Evolutionary conservation across 768 basidiomycete species (phyloP).

Genomic region (Termitomyces sp.): DNA sequence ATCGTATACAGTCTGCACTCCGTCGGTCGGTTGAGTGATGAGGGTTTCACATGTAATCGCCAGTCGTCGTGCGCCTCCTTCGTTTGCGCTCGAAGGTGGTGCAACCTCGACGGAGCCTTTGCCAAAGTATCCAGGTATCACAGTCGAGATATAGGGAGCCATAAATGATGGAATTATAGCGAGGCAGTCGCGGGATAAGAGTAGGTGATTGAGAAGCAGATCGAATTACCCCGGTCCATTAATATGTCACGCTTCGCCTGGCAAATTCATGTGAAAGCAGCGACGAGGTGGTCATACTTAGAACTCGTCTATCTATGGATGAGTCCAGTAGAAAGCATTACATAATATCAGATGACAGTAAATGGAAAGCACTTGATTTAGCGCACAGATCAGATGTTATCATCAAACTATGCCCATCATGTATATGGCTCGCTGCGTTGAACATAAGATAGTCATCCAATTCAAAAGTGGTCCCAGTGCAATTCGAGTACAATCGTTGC

Average conservation of each 20-base stretch:
- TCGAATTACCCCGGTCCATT: neutral
- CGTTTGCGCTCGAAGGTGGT: constrained; percentile 33
- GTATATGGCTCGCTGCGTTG: too few relatives aligned
- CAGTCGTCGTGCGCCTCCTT: constrained; percentile 55
- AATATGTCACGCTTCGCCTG: neutral
- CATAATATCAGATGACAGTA: too few relatives aligned
- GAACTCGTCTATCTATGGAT: too few relatives aligned
- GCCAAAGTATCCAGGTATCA: constrained; percentile 45
- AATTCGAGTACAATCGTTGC: too few relatives aligned
- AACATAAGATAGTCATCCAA: too few relatives aligned
- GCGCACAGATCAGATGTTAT: neutral
- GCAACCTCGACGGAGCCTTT: constrained; percentile 63
- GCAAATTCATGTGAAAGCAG: neutral
- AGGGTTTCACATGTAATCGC: constrained; percentile 54
- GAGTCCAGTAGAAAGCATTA: neutral
- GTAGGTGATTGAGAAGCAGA: neutral
- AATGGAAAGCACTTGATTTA: too few relatives aligned
- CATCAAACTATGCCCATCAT: too few relatives aligned
- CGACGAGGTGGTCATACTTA: too few relatives aligned
- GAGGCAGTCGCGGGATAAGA: neutral
- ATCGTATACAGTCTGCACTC: constrained; percentile 80
- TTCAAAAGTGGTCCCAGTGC: too few relatives aligned
- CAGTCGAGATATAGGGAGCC: constrained; percentile 23
- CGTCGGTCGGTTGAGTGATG: constrained; percentile 64
- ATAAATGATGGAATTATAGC: neutral